These are phyloP conservation scores for Blepharisma stoltei DNA, from an alignment of 73 alveolate genomes.

Conservation along the genomic window DNA sequence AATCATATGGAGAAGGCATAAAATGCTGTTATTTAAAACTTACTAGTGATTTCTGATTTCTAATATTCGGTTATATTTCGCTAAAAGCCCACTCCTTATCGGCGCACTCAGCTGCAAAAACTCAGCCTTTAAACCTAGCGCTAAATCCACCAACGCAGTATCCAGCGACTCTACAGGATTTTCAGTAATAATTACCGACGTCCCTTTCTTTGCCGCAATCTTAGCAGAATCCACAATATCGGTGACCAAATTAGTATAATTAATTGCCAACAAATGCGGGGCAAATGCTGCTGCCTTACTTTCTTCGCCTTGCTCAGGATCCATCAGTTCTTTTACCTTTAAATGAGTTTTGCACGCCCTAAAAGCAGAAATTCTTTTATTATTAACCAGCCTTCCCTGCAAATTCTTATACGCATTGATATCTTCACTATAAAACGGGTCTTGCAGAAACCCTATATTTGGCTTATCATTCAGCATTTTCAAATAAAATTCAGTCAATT, in stretches of 20 bases:
- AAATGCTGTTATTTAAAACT: too few relatives aligned
- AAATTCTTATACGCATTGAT: background rate
- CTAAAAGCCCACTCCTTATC: background rate
- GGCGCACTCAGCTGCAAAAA: constrained; percentile 28
- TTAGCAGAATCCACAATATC: constrained; percentile 15
- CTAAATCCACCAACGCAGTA: background rate
- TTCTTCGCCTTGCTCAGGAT: background rate
- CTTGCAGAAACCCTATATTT: background rate
- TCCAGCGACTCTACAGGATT: constrained; percentile 11
- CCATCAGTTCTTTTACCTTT: constrained; percentile 3
- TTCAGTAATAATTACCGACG: background rate
- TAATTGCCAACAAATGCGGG: background rate
- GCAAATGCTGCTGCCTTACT: background rate
- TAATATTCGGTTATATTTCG: constrained; percentile 13
- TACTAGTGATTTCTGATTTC: too few relatives aligned
- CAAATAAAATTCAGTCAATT: constrained; percentile 19
- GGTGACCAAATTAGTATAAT: constrained; percentile 3
- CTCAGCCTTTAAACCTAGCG: constrained; percentile 7
- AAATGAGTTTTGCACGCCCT: background rate
- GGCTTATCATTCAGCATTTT: constrained; percentile 17
- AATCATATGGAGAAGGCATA: too few relatives aligned
- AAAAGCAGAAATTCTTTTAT: background rate
- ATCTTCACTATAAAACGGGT: constrained; percentile 14
- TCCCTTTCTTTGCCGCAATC: background rate
- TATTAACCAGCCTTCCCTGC: background rate